Percentiles rank a stretch among this genome's conserved stretches.
Evolutionary conservation across 148 eudicot genomes (phyloP).

Genomic region (Vaccinium myrtillus): DNA sequence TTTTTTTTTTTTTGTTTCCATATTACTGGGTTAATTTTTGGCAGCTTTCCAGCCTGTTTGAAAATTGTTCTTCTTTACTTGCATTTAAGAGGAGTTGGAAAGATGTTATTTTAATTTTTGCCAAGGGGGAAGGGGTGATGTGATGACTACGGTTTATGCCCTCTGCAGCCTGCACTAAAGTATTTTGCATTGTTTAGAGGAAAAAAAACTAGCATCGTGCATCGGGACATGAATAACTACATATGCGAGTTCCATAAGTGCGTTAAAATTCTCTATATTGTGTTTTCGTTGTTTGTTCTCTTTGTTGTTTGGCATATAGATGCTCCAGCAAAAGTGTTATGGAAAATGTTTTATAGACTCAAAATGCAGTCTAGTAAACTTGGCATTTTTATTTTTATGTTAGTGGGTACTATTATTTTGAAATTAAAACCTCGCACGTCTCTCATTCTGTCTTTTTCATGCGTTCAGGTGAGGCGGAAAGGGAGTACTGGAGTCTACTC

Average conservation of each 20-base stretch:
- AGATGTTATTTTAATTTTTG: neutral
- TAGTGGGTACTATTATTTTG: neutral
- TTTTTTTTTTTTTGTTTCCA: neutral
- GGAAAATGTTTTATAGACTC: neutral
- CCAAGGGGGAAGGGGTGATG: neutral
- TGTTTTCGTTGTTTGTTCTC: neutral
- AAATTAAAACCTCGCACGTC: neutral
- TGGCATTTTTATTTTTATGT: neutral
- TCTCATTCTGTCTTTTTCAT: neutral
- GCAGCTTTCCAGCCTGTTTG: neutral
- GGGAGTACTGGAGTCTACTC: slow-evolving; percentile 76
- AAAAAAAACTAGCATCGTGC: neutral
- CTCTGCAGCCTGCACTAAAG: neutral
- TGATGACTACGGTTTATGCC: neutral
- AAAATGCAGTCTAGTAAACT: neutral
- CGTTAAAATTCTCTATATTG: neutral
- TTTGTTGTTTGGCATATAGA: neutral
- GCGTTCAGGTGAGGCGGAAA: slow-evolving; percentile 78
- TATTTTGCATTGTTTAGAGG: neutral
- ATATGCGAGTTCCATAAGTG: neutral
- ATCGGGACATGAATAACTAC: neutral
- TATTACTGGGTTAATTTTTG: neutral
- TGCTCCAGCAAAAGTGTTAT: neutral
- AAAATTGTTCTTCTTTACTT: slow-evolving; percentile 4
- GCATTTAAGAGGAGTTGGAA: neutral